phyloP scores from a whole-genome alignment of 1,284 basidiomycete genomes.

The Pseudozyma sp. region DNA sequence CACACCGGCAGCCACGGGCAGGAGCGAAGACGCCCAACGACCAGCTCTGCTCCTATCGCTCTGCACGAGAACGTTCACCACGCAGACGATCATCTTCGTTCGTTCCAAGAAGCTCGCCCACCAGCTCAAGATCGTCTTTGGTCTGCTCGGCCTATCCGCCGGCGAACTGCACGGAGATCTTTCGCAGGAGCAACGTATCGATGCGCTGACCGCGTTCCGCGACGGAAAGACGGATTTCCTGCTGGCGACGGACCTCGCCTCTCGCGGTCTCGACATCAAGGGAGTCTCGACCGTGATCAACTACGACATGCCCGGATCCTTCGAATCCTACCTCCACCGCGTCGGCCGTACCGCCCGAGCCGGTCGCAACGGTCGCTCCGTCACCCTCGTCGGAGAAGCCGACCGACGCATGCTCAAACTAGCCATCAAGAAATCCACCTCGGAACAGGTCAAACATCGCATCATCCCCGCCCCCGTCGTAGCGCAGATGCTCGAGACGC shows the following conservation, averaged over 20 bases:
- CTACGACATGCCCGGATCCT: constrained; percentile 94
- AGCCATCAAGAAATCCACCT: constrained; percentile 87
- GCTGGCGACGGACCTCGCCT: constrained; percentile 98
- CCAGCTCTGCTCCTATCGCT: constrained; percentile 91
- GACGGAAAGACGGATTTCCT: constrained; percentile 82
- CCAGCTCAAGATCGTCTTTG: constrained; percentile 92
- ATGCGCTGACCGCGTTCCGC: constrained; percentile 85
- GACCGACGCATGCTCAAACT: constrained; percentile 97
- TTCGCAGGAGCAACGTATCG: constrained; percentile 96
- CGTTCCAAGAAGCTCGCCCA: constrained; percentile 99
- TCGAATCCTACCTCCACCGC: constrained; percentile 96
- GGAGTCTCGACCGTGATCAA: constrained; percentile 96
- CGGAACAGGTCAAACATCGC: constrained; percentile 88
- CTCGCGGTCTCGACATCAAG: constrained; percentile 97
- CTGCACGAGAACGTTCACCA: constrained; percentile 83
- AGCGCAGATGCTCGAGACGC: constrained; percentile 77
- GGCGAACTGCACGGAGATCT: constrained; percentile 95
- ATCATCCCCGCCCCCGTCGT: constrained; percentile 85
- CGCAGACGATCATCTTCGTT: constrained; percentile 98
- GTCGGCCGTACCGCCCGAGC: constrained; percentile 75
- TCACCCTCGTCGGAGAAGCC: constrained; percentile 93
- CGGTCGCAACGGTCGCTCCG: constrained; percentile 73
- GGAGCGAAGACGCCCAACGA: constrained; percentile 87
- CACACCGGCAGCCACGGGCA: background rate
- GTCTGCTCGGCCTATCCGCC: constrained; percentile 85